These are phyloP conservation scores for Vinca major DNA, from an alignment of 305 asterid species.

Conservation along the genomic window DNA sequence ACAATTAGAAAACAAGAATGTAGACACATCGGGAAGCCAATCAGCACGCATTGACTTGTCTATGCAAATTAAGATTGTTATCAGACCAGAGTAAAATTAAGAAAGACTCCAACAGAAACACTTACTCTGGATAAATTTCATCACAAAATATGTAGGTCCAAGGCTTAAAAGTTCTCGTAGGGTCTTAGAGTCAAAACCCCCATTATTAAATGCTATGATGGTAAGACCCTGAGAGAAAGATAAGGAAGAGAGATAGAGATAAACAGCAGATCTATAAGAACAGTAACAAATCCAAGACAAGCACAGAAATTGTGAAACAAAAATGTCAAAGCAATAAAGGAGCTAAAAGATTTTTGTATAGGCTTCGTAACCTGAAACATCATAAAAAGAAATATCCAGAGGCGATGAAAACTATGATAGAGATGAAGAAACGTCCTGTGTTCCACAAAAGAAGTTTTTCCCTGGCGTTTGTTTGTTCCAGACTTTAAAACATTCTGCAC, in stretches of 20 bases:
- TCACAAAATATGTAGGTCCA: slow-evolving; percentile 89
- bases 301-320: background rate
- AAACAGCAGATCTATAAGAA: background rate
- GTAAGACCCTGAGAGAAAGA: slow-evolving; percentile 55
- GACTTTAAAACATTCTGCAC: slow-evolving; percentile 66
- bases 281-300: background rate
- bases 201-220: slow-evolving; percentile 56
- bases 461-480: slow-evolving; percentile 62
- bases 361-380: slow-evolving; percentile 79
- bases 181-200: slow-evolving; percentile 41
- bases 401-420: slow-evolving; percentile 97
- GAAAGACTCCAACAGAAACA: slow-evolving; percentile 12
- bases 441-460: slow-evolving; percentile 95
- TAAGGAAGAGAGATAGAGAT: slow-evolving; percentile 2
- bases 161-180: slow-evolving; percentile 80
- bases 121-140: slow-evolving; percentile 84
- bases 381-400: slow-evolving; percentile 90
- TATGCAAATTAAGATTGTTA: background rate
- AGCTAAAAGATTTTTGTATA: background rate
- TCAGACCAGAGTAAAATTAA: background rate
- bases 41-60: background rate
- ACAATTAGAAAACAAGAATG: background rate
- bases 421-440: slow-evolving; percentile 95
- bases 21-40: background rate
- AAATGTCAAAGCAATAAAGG: background rate